These are phyloP conservation scores for Starmerella vitae DNA, from an alignment of 805 yeast genomes.

Conservation along the genomic window DNA sequence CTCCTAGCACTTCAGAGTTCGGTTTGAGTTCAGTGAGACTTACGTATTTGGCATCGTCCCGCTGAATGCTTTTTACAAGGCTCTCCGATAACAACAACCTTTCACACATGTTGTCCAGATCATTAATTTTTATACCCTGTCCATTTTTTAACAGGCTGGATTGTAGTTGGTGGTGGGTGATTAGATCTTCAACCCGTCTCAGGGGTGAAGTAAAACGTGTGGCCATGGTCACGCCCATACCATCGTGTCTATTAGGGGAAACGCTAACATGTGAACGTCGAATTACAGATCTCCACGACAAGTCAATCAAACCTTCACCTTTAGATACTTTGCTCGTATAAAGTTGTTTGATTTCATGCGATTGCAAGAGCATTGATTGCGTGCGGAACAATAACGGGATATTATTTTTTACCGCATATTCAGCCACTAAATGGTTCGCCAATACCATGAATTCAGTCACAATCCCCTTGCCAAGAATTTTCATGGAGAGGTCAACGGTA, in stretches of 20 bases:
- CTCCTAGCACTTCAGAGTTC: not conserved
- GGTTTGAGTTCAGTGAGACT: not conserved
- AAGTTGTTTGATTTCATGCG: not conserved
- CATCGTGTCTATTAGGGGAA: slow-evolving; percentile 38
- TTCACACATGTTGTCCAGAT: slow-evolving; percentile 5
- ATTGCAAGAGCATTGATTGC: slow-evolving; percentile 20
- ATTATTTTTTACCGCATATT: slow-evolving; percentile 14
- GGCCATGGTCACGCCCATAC: slow-evolving; percentile 50
- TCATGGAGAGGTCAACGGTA: slow-evolving; percentile 12
- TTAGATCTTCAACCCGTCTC: slow-evolving; percentile 65
- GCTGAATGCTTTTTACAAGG: not conserved
- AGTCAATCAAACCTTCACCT: slow-evolving; percentile 20
- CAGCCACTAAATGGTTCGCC: slow-evolving; percentile 42
- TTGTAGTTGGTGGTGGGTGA: slow-evolving; percentile 68
- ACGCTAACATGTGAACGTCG: slow-evolving; percentile 41
- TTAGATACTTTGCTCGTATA: slow-evolving; percentile 1
- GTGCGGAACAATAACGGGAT: slow-evolving; percentile 24
- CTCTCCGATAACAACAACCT: slow-evolving; percentile 4
- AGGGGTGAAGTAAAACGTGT: slow-evolving; percentile 80
- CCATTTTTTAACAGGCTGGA: slow-evolving; percentile 27
- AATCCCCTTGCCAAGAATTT: slow-evolving; percentile 31
- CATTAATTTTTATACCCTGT: not conserved
- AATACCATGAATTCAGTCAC: slow-evolving; percentile 78
- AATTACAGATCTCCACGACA: slow-evolving; percentile 35
- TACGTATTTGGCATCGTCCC: not conserved